A percentile compares a stretch with the other conserved stretches of the same genome.
Conservation (phyloP, 2,329 filamentous ascomycete genomes). For the Botrytis tulipae region DNA sequence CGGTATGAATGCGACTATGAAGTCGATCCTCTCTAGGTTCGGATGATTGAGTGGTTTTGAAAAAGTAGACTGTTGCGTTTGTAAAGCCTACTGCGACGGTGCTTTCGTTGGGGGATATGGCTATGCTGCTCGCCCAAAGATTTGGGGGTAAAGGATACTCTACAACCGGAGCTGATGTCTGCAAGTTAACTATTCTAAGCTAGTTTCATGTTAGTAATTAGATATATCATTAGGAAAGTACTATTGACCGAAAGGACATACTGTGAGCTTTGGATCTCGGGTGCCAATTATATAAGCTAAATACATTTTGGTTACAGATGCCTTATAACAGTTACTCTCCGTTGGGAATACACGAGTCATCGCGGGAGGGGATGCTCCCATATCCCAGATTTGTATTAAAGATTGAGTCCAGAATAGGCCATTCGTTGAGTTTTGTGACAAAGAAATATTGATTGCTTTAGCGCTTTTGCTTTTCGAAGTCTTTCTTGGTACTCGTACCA, state of each 20-base stretch:
- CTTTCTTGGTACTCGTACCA: slow-evolving; percentile 37
- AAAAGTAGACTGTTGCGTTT: slow-evolving; percentile 43
- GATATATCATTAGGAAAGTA: not conserved
- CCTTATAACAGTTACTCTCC: slow-evolving; percentile 43
- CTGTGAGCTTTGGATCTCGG: slow-evolving; percentile 44
- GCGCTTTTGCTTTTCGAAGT: slow-evolving; percentile 35
- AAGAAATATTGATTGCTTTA: slow-evolving; percentile 40
- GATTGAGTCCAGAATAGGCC: slow-evolving; percentile 44
- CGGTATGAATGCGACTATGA: slow-evolving; percentile 38
- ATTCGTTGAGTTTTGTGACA: slow-evolving; percentile 43
- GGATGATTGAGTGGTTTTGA: slow-evolving; percentile 40
- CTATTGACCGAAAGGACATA: slow-evolving; percentile 28
- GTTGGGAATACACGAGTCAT: slow-evolving; percentile 39
- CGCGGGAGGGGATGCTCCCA: slow-evolving; percentile 41
- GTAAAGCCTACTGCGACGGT: slow-evolving; percentile 45
- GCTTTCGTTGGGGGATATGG: slow-evolving; percentile 43
- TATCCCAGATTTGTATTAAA: slow-evolving; percentile 43
- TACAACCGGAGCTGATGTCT: slow-evolving; percentile 37
- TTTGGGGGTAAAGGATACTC: slow-evolving; percentile 44
- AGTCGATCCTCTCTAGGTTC: slow-evolving; percentile 42
- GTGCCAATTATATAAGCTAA: slow-evolving; percentile 44
- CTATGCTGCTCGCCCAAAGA: slow-evolving; percentile 43
- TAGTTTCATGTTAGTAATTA: slow-evolving; percentile 25
- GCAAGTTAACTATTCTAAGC: slow-evolving; percentile 43
- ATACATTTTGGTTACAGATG: slow-evolving; percentile 41